Percentiles rank a stretch among this genome's conserved stretches.
Evolutionary conservation across 495 filamentous ascomycete genomes (phyloP).

Genomic region (Penicillium longicatenatum): DNA sequence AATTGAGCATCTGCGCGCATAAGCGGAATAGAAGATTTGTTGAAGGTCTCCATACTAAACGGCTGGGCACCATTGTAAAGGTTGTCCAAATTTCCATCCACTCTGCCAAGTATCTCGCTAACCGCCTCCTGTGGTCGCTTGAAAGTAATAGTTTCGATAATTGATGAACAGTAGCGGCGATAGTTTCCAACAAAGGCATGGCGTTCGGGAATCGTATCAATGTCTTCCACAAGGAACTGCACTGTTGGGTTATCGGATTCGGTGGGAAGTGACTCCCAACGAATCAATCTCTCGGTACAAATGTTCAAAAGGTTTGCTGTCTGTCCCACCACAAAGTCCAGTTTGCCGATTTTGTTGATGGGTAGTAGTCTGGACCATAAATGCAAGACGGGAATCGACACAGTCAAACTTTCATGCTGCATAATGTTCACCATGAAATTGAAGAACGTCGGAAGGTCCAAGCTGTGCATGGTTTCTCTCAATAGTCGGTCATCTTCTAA

Average conservation of each 20-base stretch:
- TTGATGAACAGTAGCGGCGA: conserved; percentile 78
- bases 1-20: conserved; percentile 87
- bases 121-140: conserved; percentile 82
- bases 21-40: conserved; percentile 74
- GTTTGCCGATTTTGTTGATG: conserved; percentile 62
- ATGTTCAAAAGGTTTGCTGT: conserved; percentile 76
- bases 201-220: conserved; percentile 90
- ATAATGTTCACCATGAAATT: conserved; percentile 76
- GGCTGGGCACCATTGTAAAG: conserved; percentile 71
- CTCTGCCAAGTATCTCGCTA: conserved; percentile 76
- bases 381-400: conserved; percentile 91
- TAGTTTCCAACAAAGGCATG: conserved; percentile 99
- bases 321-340: conserved; percentile 66
- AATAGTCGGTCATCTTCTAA: conserved; percentile 73
- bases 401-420: conserved; percentile 81
- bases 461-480: conserved; percentile 50
- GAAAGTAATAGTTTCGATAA: conserved; percentile 82
- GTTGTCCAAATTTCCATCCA: conserved; percentile 70
- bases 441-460: conserved; percentile 76
- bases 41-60: conserved; percentile 72
- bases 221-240: conserved; percentile 83
- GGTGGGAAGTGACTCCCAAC: conserved; percentile 82
- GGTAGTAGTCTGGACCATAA: conserved; percentile 80
- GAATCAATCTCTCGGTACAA: conserved; percentile 73
- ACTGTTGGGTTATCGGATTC: conserved; percentile 79